Conservation (phyloP, 1,139 yeast genomes). For the Kodamaea arcana region DNA sequence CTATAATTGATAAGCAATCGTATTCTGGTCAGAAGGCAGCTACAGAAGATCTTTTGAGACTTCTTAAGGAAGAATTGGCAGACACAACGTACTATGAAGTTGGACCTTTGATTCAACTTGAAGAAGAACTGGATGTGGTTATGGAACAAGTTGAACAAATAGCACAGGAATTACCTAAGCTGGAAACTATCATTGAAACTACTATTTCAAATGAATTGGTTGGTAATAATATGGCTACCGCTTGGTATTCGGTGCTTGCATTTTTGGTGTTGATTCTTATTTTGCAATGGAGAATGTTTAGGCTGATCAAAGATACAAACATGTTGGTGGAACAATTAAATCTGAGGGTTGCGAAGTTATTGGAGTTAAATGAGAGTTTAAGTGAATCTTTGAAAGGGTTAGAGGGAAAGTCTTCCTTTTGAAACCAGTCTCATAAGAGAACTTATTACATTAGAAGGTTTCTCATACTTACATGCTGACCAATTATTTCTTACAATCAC, state of each 20-base stretch:
- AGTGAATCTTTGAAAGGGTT: too few species aligned
- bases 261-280: slow-evolving; percentile 21
- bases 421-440: too few species aligned
- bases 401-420: too few species aligned
- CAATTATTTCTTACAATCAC: too few species aligned
- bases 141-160: background rate
- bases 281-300: slow-evolving; percentile 21
- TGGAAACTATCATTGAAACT: background rate
- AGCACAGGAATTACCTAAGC: background rate
- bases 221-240: slow-evolving; percentile 13
- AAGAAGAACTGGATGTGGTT: background rate
- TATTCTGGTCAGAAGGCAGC: slow-evolving; percentile 44
- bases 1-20: slow-evolving; percentile 51
- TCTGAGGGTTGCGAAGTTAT: too few species aligned
- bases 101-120: slow-evolving; percentile 13
- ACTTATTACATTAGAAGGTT: too few species aligned
- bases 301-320: slow-evolving; percentile 22
- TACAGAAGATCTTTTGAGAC: slow-evolving; percentile 28
- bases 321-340: too few species aligned
- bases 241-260: slow-evolving; percentile 16
- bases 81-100: slow-evolving; percentile 19
- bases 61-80: slow-evolving; percentile 28
- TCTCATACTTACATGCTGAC: too few species aligned
- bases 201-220: slow-evolving; percentile 10
- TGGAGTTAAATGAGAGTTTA: too few species aligned